Percentiles rank a stretch among this genome's conserved stretches.
These are phyloP conservation scores for Tulasnella sp. DNA, from an alignment of 768 basidiomycete genomes.

Conservation along the genomic window DNA sequence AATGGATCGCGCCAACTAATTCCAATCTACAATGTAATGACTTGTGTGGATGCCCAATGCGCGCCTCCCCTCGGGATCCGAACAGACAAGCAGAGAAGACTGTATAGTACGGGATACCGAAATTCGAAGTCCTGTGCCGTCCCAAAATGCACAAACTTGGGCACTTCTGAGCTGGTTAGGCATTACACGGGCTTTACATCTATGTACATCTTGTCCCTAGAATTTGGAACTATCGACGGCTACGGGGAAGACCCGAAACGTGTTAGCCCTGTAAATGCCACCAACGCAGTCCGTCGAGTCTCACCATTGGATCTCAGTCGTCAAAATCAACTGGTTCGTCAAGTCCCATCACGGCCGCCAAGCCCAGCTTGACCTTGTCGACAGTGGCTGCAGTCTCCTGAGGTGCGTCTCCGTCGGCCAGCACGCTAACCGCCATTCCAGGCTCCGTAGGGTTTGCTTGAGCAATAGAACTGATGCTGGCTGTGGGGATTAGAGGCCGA, in stretches of 20 bases:
- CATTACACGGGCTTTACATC: too few relatives aligned
- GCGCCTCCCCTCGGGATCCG: not conserved
- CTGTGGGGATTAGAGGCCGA: slow-evolving; percentile 25
- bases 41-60: too few relatives aligned
- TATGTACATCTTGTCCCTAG: too few relatives aligned
- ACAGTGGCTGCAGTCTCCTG: not conserved
- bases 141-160: too few relatives aligned
- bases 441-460: slow-evolving; percentile 16
- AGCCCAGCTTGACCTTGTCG: not conserved
- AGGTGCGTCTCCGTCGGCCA: not conserved
- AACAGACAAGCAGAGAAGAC: too few relatives aligned
- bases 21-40: too few relatives aligned
- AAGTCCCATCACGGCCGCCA: slow-evolving; percentile 5
- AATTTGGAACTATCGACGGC: too few relatives aligned
- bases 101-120: too few relatives aligned
- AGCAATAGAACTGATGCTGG: slow-evolving; percentile 25
- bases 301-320: not conserved
- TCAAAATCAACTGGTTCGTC: slow-evolving; percentile 20
- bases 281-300: not conserved
- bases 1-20: not conserved
- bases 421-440: not conserved
- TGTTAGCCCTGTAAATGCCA: not conserved
- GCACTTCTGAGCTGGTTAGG: too few relatives aligned
- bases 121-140: too few relatives aligned
- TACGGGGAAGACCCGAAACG: not conserved